Evolutionary conservation across 225 moss, liverwort and hornwort genomes (phyloP), one percentile per base, ranked within the genome.

Genomic region (Lunularia cruciata): DNA sequence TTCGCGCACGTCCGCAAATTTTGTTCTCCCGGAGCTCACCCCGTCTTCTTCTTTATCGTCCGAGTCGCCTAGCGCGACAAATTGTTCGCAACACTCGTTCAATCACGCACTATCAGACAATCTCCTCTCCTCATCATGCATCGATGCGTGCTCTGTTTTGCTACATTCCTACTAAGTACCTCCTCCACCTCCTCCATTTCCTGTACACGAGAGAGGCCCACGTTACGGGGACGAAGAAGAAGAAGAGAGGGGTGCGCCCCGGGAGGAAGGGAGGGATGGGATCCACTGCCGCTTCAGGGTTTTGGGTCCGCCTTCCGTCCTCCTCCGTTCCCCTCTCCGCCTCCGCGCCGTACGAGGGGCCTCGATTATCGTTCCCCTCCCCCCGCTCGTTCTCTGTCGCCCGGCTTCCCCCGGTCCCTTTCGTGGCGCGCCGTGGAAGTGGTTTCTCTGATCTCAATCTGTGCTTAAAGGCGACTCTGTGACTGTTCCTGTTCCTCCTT

Each of bases 261-360:
- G 40, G 39, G n/a, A n/a, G n/a, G n/a, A n/a, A n/a, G n/a, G n/a
- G n/a, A n/a, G n/a, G n/a, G n/a, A n/a, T n/a, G n/a, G n/a, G 20
- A 61, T 61, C 61, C 40, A 61, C 61, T 61, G 61, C 61, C 61
- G 61, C 61, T 61, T 61, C 61, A 42, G 61, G 40, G 37, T 51
- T 51, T 51, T 51, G 48, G 48, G 48, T 43, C 43, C n/a, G n/a
- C n/a, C n/a, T n/a, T 42, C 6, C n/a, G n/a, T n/a, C n/a, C n/a
- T n/a, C n/a, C 43, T 16, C 43, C 43, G 43, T 16, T 43, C 43
- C 43, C 43, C 43, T 43, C 5, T 11, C 43, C 43, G 16, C 16
- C 12, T 43, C 43, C 43, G 43, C 43, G 43, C 16, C 43, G 43
- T 1, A 43, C 43, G 43, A 43, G 12, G 12, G 43, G 40, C 40